These are phyloP conservation scores for Emergomyces africanus DNA, from an alignment of 2,329 filamentous ascomycete species.

Conservation along the genomic window DNA sequence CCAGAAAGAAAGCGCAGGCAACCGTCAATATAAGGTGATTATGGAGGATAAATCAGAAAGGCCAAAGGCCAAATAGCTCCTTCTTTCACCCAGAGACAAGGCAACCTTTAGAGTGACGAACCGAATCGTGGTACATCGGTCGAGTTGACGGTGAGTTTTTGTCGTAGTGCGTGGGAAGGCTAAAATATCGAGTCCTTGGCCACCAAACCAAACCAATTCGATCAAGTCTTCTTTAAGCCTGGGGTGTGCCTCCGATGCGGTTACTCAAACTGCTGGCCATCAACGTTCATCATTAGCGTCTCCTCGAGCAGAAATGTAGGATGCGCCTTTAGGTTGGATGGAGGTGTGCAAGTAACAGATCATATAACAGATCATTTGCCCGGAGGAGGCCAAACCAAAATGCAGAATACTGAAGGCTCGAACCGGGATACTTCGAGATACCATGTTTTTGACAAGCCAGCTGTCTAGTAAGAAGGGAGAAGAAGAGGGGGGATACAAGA, in stretches of 20 bases:
- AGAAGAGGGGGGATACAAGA: background rate
- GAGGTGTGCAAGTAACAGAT: background rate
- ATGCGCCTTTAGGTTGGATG: background rate
- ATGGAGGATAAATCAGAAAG: background rate
- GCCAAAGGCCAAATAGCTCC: background rate
- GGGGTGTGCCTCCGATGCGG: background rate
- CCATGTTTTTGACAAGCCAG: background rate
- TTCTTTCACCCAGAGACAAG: background rate
- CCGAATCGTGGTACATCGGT: conserved; percentile 2
- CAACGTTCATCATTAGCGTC: background rate
- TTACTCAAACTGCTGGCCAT: background rate
- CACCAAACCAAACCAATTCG: background rate
- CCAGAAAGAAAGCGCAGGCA: background rate
- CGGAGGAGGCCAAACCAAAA: background rate
- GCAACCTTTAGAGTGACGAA: background rate
- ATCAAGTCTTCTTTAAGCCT: background rate
- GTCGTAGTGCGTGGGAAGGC: background rate
- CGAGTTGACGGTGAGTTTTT: background rate
- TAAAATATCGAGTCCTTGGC: background rate
- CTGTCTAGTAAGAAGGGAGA: background rate
- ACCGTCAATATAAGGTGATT: background rate
- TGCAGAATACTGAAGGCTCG: background rate
- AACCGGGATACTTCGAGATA: background rate
- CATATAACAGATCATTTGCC: no score
- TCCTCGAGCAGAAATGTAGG: background rate